Evolutionary conservation across 306 rosid species (phyloP), one percentile per base, ranked within the genome.

Genomic region (Cucurbita moschata): DNA sequence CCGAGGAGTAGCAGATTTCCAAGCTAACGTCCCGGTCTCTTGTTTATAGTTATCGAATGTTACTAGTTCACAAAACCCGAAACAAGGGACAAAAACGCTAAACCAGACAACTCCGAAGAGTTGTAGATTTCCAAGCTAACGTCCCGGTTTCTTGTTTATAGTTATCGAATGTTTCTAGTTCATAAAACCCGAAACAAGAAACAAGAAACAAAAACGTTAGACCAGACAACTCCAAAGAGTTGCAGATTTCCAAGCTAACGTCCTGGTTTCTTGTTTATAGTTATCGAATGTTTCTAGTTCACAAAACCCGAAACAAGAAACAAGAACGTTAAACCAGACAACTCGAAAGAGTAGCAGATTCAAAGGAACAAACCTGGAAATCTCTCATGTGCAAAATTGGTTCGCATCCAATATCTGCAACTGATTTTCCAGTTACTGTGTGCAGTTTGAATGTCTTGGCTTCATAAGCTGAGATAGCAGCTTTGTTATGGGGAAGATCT

Each of bases 361-460:
- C 52, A 1, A 4, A 54, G 40, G 64, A 76, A 80, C 79, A 57
- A 79, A 94, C 99, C 96, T 94, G 99, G 81, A 94, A 94, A 71
- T 84, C 84, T 84, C 99, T 91, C 99, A 94, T 94, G 83, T 94
- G 97, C 91, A 94, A 69, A 74, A 94, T 89, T 42, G 99, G 97
- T 80, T 91, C 97, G 38, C 99, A 89, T 68, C 99, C 99, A n/a
- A 91, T 88, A 38, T 88, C 99, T 8, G 99, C 97, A 38, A 94
- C 87, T 44, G 89, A 88, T 78, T 86, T 89, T 30, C 99, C 99
- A 53, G 84, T 94, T 9, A 91, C 92, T 35, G 99, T 94, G 70
- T 81, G 88, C 73, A 86, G 76, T 73, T 89, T 88, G 70, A 91
- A 91, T 73, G 80, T 72, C 79, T 87, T 85, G 16, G 99, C 97